A percentile compares a stretch with the other conserved stretches of the same genome.
Conservation (phyloP, 2,329 filamentous ascomycete species). For the Colletotrichum salicis region DNA sequence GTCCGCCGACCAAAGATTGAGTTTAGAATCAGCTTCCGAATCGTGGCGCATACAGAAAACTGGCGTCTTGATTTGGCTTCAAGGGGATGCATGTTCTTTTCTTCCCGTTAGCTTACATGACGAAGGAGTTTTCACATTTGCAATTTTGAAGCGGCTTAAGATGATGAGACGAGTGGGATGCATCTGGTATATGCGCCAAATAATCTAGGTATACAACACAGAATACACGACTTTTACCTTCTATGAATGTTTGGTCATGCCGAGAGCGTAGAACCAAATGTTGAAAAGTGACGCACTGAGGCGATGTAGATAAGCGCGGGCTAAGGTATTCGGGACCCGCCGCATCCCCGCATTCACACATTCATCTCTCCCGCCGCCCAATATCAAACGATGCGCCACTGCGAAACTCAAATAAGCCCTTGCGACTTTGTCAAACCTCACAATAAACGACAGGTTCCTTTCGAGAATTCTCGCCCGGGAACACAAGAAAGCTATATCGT, state of each 20-base stretch:
- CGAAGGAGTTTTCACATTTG: not conserved
- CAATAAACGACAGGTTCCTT: not conserved
- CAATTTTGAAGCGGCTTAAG: not conserved
- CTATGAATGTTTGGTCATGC: not conserved
- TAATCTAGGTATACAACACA: not conserved
- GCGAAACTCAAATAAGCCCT: constrained; percentile 2
- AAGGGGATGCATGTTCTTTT: not conserved
- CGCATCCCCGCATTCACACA: constrained; percentile 23
- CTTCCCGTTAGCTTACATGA: not conserved
- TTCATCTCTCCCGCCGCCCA: not conserved
- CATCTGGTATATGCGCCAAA: not conserved
- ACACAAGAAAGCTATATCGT: not conserved
- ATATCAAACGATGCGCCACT: constrained; percentile 3
- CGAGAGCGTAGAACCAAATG: not conserved
- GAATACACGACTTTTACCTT: not conserved
- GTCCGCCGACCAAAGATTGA: too few species aligned
- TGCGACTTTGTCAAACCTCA: not conserved
- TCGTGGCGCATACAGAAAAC: constrained; percentile 14
- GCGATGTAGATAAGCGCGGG: constrained; percentile 19
- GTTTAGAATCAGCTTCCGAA: not conserved
- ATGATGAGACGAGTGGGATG: not conserved
- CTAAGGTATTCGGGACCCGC: constrained; percentile 14
- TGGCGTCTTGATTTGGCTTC: constrained; percentile 10
- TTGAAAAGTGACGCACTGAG: constrained; percentile 9
- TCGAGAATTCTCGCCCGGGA: not conserved